These are phyloP conservation scores for Sanghuangporus weigelae DNA, from an alignment of 1,284 basidiomycete genomes.

Conservation along the genomic window DNA sequence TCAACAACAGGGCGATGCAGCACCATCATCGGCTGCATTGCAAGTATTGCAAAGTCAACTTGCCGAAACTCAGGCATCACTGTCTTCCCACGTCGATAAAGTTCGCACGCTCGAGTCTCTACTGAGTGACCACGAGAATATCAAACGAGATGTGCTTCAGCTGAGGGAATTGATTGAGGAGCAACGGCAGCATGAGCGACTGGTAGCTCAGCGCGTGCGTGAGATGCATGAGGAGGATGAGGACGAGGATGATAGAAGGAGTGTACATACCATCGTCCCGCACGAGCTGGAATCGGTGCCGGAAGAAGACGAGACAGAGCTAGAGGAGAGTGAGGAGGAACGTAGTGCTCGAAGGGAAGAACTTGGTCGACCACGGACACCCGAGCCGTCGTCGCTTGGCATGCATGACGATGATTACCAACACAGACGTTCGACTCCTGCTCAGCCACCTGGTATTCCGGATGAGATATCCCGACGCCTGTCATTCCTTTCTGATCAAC, in stretches of 20 bases:
- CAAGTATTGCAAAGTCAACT: constrained; percentile 77
- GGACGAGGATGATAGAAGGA: constrained; percentile 56
- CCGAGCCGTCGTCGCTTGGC: constrained; percentile 69
- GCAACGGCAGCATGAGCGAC: constrained; percentile 28
- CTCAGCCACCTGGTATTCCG: constrained; percentile 30
- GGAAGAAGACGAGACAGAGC: constrained; percentile 68
- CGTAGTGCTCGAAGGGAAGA: constrained; percentile 47
- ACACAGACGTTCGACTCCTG: constrained; percentile 14
- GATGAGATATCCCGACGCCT: constrained; percentile 73
- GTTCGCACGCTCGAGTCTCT: constrained; percentile 80
- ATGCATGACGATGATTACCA: constrained; percentile 44
- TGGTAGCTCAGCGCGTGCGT: constrained; percentile 24
- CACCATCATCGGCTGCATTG: constrained; percentile 38
- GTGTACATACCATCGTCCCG: constrained; percentile 57
- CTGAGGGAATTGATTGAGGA: constrained; percentile 70
- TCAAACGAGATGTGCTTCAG: constrained; percentile 75
- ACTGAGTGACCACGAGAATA: constrained; percentile 81
- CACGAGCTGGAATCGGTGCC: constrained; percentile 71
- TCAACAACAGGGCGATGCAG: constrained; percentile 20
- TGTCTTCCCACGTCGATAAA: constrained; percentile 81
- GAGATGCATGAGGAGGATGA: constrained; percentile 28
- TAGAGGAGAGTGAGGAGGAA: constrained; percentile 40
- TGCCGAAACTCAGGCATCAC: constrained; percentile 77
- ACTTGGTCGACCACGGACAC: constrained; percentile 64
- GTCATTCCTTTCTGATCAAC: constrained; percentile 64